Percentiles rank a stretch among this genome's conserved stretches.
Evolutionary conservation across 805 yeast genomes (phyloP).

Genomic region (Pichia heedii): DNA sequence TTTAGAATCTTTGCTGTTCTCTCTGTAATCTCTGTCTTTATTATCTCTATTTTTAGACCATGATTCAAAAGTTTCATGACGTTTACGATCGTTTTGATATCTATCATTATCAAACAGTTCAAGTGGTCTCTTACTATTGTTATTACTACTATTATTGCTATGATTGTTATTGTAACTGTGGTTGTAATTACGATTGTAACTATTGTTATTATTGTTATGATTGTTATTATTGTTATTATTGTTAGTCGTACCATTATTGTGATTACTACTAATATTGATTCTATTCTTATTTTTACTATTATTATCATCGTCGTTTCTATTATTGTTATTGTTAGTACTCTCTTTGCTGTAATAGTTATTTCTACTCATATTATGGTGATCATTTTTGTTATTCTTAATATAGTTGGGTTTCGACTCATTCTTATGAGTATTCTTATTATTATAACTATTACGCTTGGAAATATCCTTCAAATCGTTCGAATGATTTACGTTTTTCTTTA

Average conservation of each 20-base stretch:
- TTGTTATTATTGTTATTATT: neutral
- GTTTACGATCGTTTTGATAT: neutral
- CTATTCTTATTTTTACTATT: neutral
- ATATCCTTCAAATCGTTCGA: neutral
- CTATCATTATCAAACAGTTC: neutral
- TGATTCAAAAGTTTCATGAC: neutral
- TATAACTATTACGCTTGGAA: neutral
- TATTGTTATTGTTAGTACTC: neutral
- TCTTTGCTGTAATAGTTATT: too few species aligned
- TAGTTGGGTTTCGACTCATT: too few species aligned
- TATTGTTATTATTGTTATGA: neutral
- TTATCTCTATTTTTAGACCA: conserved; percentile 1
- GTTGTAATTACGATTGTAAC: neutral
- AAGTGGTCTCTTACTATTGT: neutral
- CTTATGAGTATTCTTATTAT: too few species aligned
- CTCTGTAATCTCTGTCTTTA: neutral
- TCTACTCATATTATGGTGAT: too few species aligned
- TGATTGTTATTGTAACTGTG: too few species aligned
- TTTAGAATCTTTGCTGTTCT: neutral
- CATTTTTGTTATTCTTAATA: too few species aligned
- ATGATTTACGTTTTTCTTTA: too few species aligned
- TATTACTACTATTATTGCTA: neutral
- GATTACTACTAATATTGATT: neutral
- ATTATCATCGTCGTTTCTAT: neutral
- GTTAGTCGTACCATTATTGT: neutral